Conservation (phyloP, 2,329 filamentous ascomycete species). For the Volutella citrinella region DNA sequence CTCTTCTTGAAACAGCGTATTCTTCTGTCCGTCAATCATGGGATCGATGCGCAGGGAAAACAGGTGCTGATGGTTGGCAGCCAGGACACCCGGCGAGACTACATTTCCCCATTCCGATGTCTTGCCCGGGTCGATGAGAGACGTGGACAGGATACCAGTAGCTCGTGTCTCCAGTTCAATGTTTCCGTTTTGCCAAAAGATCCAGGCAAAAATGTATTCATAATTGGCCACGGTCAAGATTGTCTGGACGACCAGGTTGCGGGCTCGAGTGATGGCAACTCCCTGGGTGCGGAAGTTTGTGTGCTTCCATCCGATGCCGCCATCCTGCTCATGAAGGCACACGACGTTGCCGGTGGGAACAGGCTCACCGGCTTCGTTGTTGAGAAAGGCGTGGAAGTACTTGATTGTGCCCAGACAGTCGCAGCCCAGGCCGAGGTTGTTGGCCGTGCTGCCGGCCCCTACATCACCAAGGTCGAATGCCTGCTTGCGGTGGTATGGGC, state of each 20-base stretch:
- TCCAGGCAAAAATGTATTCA: constrained; percentile 47
- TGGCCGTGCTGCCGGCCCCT: constrained; percentile 63
- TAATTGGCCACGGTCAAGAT: too few species aligned
- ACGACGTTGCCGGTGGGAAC: constrained; percentile 55
- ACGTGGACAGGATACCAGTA: constrained; percentile 62
- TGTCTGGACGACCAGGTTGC: constrained; percentile 65
- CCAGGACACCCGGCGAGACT: constrained; percentile 61
- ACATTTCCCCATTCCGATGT: constrained; percentile 55
- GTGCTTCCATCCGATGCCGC: constrained; percentile 72
- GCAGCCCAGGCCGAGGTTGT: constrained; percentile 68
- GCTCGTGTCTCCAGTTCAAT: constrained; percentile 62
- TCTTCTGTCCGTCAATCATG: constrained; percentile 51
- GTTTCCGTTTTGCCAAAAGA: constrained; percentile 60
- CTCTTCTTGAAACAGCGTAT: constrained; percentile 46
- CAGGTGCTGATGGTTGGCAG: constrained; percentile 68
- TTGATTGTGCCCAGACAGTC: too few species aligned
- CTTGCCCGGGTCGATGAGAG: constrained; percentile 54
- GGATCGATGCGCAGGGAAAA: constrained; percentile 65
- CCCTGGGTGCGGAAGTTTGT: constrained; percentile 62
- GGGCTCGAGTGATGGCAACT: constrained; percentile 56
- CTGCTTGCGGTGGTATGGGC: too few species aligned
- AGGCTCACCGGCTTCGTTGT: constrained; percentile 51
- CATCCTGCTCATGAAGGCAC: constrained; percentile 69
- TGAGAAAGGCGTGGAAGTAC: constrained; percentile 56
- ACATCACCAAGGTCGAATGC: constrained; percentile 70